A percentile compares a stretch with the other conserved stretches of the same genome.
Evolutionary conservation across 257 asterid species (phyloP).

Genomic region (Plectranthus barbatus): DNA sequence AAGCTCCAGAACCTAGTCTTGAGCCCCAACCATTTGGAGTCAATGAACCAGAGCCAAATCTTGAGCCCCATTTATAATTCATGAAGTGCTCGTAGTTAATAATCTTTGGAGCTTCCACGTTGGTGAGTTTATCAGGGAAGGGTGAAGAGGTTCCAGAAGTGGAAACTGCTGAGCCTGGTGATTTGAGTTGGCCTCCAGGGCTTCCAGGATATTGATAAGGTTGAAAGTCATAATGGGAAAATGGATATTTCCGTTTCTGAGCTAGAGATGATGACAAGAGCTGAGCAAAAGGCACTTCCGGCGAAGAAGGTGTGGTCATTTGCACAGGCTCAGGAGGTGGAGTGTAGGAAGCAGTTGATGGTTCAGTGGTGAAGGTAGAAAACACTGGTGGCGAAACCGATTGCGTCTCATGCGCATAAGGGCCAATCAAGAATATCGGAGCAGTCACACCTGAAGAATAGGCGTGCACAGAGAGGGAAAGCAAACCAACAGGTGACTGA

Average conservation of each 20-base stretch:
- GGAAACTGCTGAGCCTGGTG: slow-evolving; percentile 65
- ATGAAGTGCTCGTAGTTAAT: slow-evolving; percentile 58
- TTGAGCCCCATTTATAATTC: slow-evolving; percentile 60
- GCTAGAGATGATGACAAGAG: slow-evolving; percentile 79
- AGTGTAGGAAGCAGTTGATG: slow-evolving; percentile 87
- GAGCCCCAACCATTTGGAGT: slow-evolving; percentile 43
- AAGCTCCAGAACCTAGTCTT: slow-evolving; percentile 59
- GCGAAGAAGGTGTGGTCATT: slow-evolving; percentile 82
- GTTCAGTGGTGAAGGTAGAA: slow-evolving; percentile 87
- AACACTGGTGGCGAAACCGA: slow-evolving; percentile 90
- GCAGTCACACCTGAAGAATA: slow-evolving; percentile 50
- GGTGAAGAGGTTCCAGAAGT: slow-evolving; percentile 89
- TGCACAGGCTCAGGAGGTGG: slow-evolving; percentile 85
- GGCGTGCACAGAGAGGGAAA: slow-evolving; percentile 43
- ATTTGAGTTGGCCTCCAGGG: slow-evolving; percentile 59
- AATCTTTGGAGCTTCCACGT: slow-evolving; percentile 33
- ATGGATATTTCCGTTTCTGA: slow-evolving; percentile 38
- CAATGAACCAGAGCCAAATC: slow-evolving; percentile 62
- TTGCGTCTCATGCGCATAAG: slow-evolving; percentile 90
- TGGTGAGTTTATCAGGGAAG: slow-evolving; percentile 54
- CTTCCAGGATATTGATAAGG: slow-evolving; percentile 85
- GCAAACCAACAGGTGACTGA: slow-evolving; percentile 66
- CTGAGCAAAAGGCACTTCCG: slow-evolving; percentile 93
- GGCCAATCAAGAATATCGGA: slow-evolving; percentile 61
- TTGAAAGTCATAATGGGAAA: slow-evolving; percentile 61